Conservation (phyloP, 2,329 filamentous ascomycete genomes). For the Chalara sp. region DNA sequence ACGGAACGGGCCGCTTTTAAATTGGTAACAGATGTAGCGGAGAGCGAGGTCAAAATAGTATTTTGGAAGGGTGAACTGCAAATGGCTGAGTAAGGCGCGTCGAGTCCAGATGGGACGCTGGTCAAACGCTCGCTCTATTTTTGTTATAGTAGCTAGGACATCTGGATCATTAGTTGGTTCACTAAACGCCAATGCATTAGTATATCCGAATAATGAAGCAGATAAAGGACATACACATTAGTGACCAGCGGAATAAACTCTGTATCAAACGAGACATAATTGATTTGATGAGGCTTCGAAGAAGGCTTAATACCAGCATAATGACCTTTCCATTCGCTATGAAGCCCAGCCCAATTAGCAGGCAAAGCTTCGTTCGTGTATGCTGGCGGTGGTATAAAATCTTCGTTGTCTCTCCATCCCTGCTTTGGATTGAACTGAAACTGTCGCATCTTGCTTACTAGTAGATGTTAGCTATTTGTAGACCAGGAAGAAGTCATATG, state of each 20-base stretch:
- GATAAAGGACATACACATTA: constrained; percentile 4
- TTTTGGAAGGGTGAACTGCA: constrained; percentile 45
- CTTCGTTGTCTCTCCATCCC: constrained; percentile 51
- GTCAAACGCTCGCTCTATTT: constrained; percentile 59
- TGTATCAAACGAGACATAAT: constrained; percentile 17
- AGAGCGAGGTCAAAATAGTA: constrained; percentile 66
- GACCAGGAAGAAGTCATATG: too few species aligned
- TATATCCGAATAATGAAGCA: not conserved
- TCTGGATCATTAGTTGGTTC: constrained; percentile 35
- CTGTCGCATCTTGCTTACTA: constrained; percentile 50
- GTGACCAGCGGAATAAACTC: constrained; percentile 12
- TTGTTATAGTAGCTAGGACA: constrained; percentile 56
- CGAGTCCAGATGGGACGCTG: constrained; percentile 82
- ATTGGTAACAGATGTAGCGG: constrained; percentile 84
- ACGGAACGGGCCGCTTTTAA: constrained; percentile 86
- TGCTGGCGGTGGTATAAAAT: constrained; percentile 73
- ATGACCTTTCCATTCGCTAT: not conserved
- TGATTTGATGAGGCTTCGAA: constrained; percentile 1
- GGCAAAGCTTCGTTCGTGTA: constrained; percentile 69
- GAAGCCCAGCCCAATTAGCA: constrained; percentile 51
- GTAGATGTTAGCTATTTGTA: constrained; percentile 11
- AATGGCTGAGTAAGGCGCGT: constrained; percentile 68
- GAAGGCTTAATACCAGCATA: constrained; percentile 1
- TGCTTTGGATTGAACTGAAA: constrained; percentile 63
- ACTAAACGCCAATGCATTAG: too few species aligned